Evolutionary conservation across 352 stramenopile genomes (phyloP), one percentile per base, ranked within the genome.

Genomic region (Vaucheria bursata): DNA sequence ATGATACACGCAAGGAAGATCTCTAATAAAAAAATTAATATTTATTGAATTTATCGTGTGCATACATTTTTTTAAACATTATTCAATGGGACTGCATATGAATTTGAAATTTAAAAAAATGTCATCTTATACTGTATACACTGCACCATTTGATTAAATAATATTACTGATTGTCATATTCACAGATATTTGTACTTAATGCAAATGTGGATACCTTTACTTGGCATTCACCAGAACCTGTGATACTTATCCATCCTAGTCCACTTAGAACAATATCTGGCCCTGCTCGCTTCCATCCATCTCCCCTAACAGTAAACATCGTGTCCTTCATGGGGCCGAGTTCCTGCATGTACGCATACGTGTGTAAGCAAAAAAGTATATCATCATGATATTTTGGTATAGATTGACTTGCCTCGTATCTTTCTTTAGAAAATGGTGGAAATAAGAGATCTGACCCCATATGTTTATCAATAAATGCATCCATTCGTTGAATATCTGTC

Each of bases 211-310:
- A 12, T 50, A 50, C 39, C 59, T 34, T 69, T n/a, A 87, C n/a
- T 29, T 39, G 79, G 3, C 74, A 73, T 40, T 75, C 67, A 33
- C 77, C 81, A 12, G 80, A 68, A 35, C 83, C 83, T 0, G 84
- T 87, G 8, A 87, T 59, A 31, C 69, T 68, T 5, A 87, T 52
- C 83, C 83, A 87, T 2, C 84, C 84, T 7, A 87, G 66, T 4
- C 84, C 84, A 0, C 71, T 49, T 7, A 87, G 71, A 3, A 85
- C 75, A 33, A 87, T 77, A 64, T 87, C 84, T 32, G 52, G 38
- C 32, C 74, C 74, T 34, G 59, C 59, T 18, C 59, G 59, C 29
- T 38, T 34, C 59, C 59, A 69, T 18, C 29, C 59, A 69, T 38
- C 39, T 12, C 39, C 39, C 5, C 5, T 8, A 8, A 38, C 33